Base-by-base conservation (phyloP, 352 stramenopile genomes). In the Phytopythium helicoides region DNA sequence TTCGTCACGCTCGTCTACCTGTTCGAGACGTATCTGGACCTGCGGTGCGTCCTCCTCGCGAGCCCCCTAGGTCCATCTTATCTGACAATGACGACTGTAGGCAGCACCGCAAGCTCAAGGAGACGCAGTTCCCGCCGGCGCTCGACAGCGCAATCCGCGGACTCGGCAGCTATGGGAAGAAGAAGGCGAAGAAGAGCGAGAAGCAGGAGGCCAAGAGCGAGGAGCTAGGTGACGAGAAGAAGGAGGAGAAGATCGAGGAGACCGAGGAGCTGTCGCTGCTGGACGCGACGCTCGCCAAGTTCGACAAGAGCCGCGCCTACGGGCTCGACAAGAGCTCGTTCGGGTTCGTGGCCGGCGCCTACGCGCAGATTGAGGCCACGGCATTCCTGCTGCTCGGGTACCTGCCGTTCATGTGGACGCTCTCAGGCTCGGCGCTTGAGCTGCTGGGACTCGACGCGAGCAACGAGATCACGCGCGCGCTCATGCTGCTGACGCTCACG, bases 281-380 rank as follows among this genome's bases (percentile, higher is more conserved):
- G 15, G 73, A 73, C 10, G 84, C 96, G 35, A 93, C 96, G 11
- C 60, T 87, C 54, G 75, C 61, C 16, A 98, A 98, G 76, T 98
- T 98, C 57, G 77, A 90, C 61, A 94, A 86, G 52, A 94, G 91
- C 26, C 92, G 96, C 69, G 71, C 86, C 8, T 99, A 99, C 68
- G 91, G 94, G 14, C 72, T 98, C 12, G 96, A 98, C 70, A 99
- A 98, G 77, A 98, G 96, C 64, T 78, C 86, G 42, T 98, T 99
- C 58, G 88, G 80, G 19, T 95, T 98, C 52, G 58, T 99, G 26
- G 88, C 82, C 11, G 87, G 77, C 36, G 71, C 73, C 8, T 98
- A 98, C 73, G 71, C 76, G 11, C 78, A 94, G 45, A 33, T 88
- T 18, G 86, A 98, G 53, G 81, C 76, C 26, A 83, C 96, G 6